Conservation (phyloP, 768 basidiomycete genomes). For the Psilocybe sp. region DNA sequence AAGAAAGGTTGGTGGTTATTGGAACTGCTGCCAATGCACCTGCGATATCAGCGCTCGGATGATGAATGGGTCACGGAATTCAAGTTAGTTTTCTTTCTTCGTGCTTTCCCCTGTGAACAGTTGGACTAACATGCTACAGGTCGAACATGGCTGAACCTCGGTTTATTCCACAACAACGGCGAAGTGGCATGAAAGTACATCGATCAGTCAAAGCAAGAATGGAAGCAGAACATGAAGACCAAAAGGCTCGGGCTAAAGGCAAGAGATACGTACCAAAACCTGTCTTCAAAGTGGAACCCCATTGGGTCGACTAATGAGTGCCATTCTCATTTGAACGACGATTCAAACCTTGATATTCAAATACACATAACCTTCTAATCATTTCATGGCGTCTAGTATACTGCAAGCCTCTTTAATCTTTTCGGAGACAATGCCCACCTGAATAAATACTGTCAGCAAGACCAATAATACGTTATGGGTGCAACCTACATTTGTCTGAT, state of each 20-base stretch:
- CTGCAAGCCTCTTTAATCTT: conserved; percentile 19
- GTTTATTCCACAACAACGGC: conserved; percentile 40
- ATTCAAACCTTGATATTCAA: neutral
- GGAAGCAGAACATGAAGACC: conserved; percentile 43
- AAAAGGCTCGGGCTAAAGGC: conserved; percentile 21
- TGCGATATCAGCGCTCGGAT: conserved; percentile 36
- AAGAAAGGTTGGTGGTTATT: conserved; percentile 63
- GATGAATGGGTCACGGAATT: conserved; percentile 33
- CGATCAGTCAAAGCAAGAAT: conserved; percentile 51
- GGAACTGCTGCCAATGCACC: conserved; percentile 49
- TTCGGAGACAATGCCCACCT: conserved; percentile 13
- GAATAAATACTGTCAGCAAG: neutral
- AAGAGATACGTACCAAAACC: conserved; percentile 30
- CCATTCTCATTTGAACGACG: neutral
- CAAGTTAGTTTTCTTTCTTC: conserved; percentile 22
- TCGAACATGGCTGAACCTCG: conserved; percentile 34
- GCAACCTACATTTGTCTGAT: conserved; percentile 40
- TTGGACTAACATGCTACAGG: conserved; percentile 15
- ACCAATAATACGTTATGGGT: neutral
- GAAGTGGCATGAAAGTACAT: conserved; percentile 44
- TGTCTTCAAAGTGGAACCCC: conserved; percentile 25
- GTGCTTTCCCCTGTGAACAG: neutral
- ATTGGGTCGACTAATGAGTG: conserved; percentile 31
- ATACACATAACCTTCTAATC: neutral
- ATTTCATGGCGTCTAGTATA: conserved; percentile 5